Evolutionary conservation across 192 early-diverging fungal species (phyloP), one percentile per base, ranked within the genome.

Genomic region (Bifiguratus adelaidae): DNA sequence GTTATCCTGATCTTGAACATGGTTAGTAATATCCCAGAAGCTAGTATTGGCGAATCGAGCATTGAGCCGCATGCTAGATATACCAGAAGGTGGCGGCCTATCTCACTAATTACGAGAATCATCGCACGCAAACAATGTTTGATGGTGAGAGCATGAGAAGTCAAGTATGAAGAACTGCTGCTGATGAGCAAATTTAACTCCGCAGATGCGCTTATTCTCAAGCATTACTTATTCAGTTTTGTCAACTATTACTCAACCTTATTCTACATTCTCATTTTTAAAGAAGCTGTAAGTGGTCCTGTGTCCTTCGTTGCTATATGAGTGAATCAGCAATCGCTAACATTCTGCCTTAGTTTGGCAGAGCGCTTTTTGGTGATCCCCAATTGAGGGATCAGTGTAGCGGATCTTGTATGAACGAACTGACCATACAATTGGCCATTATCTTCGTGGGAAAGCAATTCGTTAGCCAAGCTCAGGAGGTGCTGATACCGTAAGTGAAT

Each of bases 211-310:
- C 59, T 74, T 12, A 77, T 78, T 29, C 30, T 63, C 41, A 83
- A 83, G 47, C 55, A 49, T 5, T 77, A 73, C 51, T 26, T 83
- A 13, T 68, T 85, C 43, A 67, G 66, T 30, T 79, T 81, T 41
- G 41, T 83, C 32, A 77, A 81, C 61, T 80, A 71, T 47, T 85
- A 76, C 51, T 64, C 66, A n/a, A 49, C 58, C 4, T 43, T 85
- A 12, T 58, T 81, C 41, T 82, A 81, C 45, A 68, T 77, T 26
- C 61, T 66, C 18, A 50, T 78, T n/a, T 43, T 80, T 27, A 82
- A 77, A 61, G 41, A 46, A 43, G 2, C 16, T 12, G 55, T 56
- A 34, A 61, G 50, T 43, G 9, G 15, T 12, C 19, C 1, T 23
- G 23, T 13, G 13, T 13, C 13, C 12, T 27, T 19, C 2, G n/a